phyloP scores from a whole-genome alignment of 306 rosid species.

The Lithocarpus polystachyus region DNA sequence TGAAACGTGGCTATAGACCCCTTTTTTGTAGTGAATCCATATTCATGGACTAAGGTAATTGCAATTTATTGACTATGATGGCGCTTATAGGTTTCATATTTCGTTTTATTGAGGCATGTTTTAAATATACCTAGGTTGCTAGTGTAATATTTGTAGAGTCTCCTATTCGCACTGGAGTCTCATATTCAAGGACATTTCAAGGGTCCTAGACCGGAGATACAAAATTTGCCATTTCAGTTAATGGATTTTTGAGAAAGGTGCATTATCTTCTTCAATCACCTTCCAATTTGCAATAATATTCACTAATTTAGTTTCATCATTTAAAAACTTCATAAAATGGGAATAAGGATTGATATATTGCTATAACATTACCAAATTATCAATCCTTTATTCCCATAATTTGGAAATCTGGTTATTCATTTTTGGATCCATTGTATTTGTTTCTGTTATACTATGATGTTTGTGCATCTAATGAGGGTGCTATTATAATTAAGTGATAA shows the following conservation, averaged over 20 bases:
- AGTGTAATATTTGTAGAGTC: slow-evolving; percentile 59
- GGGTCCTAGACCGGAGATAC: slow-evolving; percentile 1
- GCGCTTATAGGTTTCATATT: neutral
- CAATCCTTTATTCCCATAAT: too few relatives aligned
- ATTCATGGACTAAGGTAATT: slow-evolving; percentile 78
- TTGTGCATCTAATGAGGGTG: neutral
- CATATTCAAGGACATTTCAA: slow-evolving; percentile 37
- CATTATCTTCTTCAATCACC: neutral
- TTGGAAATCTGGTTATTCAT: neutral
- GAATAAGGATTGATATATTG: neutral
- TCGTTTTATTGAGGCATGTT: neutral
- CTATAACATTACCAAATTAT: neutral
- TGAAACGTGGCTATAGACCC: too few relatives aligned
- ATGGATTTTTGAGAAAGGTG: slow-evolving; percentile 27
- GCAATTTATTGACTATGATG: neutral
- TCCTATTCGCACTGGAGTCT: slow-evolving; percentile 62
- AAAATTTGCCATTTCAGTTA: neutral
- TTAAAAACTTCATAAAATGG: neutral
- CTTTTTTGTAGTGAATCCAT: too few relatives aligned
- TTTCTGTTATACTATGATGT: neutral
- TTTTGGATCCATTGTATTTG: neutral
- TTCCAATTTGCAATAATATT: neutral
- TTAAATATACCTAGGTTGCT: slow-evolving; percentile 17
- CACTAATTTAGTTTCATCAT: neutral
- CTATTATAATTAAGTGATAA: neutral